phyloP scores from a whole-genome alignment of 352 stramenopile species.

The Globisporangium solare region DNA sequence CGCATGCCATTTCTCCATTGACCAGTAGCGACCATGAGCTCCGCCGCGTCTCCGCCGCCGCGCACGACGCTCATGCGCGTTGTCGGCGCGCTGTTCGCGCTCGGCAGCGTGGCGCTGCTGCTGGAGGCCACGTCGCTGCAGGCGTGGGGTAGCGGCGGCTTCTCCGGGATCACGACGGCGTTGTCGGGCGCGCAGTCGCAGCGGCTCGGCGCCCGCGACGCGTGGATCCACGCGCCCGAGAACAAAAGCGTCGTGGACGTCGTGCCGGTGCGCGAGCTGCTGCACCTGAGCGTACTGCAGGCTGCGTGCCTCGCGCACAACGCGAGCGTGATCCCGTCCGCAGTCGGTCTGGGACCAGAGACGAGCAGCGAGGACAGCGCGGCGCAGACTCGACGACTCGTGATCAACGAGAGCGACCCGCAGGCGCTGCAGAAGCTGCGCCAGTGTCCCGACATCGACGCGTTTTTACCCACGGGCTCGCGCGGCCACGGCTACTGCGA shows the following conservation, averaged over 20 bases:
- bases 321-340: slow-evolving; percentile 46
- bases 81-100: background rate
- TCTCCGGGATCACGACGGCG: background rate
- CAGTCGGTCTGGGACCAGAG: slow-evolving; percentile 6
- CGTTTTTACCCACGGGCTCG: slow-evolving; percentile 43
- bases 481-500: slow-evolving; percentile 57
- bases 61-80: background rate
- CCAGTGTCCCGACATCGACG: slow-evolving; percentile 57
- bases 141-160: background rate
- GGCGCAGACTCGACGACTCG: slow-evolving; percentile 1
- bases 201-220: background rate
- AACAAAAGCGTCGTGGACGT: background rate
- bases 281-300: slow-evolving; percentile 26
- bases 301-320: slow-evolving; percentile 33
- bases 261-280: slow-evolving; percentile 19
- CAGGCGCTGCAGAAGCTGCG: slow-evolving; percentile 37
- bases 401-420: slow-evolving; percentile 29
- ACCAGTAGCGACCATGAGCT: no score
- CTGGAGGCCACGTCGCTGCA: slow-evolving; percentile 8
- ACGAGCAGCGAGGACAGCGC: slow-evolving; percentile 13
- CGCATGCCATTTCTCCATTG: no score
- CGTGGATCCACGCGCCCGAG: no score
- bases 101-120: slow-evolving; percentile 4
- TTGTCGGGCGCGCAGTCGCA: background rate
- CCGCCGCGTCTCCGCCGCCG: background rate